Conservation (phyloP, 139 green algal species). For the Penium margaritaceum region DNA sequence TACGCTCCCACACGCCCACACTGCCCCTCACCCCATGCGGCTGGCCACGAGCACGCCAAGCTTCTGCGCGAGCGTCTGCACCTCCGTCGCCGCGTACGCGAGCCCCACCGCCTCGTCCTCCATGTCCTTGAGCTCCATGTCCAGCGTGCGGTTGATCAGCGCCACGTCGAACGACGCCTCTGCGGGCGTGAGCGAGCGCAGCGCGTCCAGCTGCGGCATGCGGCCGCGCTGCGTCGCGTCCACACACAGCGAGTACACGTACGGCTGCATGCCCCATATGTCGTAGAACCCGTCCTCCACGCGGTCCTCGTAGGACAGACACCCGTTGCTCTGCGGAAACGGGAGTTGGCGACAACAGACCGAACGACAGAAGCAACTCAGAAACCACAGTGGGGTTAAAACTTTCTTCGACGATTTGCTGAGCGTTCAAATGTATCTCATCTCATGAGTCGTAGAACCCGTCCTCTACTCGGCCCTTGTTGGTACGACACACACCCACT, state of each 20-base stretch:
- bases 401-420: too few relatives aligned
- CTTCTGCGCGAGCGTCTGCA: constrained; percentile 15
- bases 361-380: too few relatives aligned
- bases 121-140: constrained; percentile 6
- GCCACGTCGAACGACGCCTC: constrained; percentile 23
- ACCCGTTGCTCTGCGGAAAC: constrained; percentile 13
- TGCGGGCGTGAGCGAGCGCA: background rate
- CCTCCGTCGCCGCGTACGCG: background rate
- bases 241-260: constrained; percentile 11
- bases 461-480: constrained; percentile 22
- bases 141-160: constrained; percentile 5
- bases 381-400: too few relatives aligned
- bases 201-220: constrained; percentile 15
- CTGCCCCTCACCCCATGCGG: constrained; percentile 9
- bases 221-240: constrained; percentile 7
- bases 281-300: constrained; percentile 28
- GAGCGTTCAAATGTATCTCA: too few relatives aligned
- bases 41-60: constrained; percentile 7
- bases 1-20: too few relatives aligned
- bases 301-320: constrained; percentile 19
- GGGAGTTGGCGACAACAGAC: too few relatives aligned
- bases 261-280: constrained; percentile 11
- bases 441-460: constrained; percentile 19
- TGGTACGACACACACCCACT: constrained; percentile 8
- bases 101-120: constrained; percentile 6